Conservation (phyloP, 2,329 filamentous ascomycete genomes). For the Periconia sp. region DNA sequence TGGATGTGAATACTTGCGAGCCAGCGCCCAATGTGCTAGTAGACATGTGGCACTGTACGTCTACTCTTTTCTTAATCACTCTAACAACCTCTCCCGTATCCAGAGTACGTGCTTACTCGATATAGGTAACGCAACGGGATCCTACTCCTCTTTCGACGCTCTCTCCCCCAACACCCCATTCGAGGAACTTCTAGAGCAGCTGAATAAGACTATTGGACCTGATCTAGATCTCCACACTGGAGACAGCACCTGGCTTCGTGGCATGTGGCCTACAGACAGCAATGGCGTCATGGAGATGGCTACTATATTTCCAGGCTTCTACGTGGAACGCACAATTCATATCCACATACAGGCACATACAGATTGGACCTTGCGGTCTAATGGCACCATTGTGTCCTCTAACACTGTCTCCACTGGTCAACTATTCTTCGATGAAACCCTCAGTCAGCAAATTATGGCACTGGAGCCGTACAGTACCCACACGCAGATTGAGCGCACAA, state of each 20-base stretch:
- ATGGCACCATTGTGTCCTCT: conserved; percentile 35
- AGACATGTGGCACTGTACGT: conserved; percentile 48
- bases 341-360: conserved; percentile 28
- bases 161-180: conserved; percentile 19
- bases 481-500: conserved; percentile 45
- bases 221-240: conserved; percentile 32
- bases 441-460: conserved; percentile 40
- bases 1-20: conserved; percentile 51
- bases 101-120: background rate
- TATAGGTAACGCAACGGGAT: conserved; percentile 26
- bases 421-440: conserved; percentile 37
- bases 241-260: conserved; percentile 35
- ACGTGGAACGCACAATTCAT: conserved; percentile 27
- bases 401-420: conserved; percentile 41
- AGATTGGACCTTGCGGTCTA: conserved; percentile 30
- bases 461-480: conserved; percentile 43
- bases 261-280: conserved; percentile 34
- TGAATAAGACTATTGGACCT: conserved; percentile 32
- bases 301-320: conserved; percentile 30
- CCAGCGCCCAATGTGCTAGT: conserved; percentile 43
- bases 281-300: conserved; percentile 34
- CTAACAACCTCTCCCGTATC: too few relatives aligned
- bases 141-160: conserved; percentile 35
- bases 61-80: background rate
- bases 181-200: conserved; percentile 29